Base-by-base conservation (phyloP, 768 basidiomycete species). In the Pisolithus albus region DNA sequence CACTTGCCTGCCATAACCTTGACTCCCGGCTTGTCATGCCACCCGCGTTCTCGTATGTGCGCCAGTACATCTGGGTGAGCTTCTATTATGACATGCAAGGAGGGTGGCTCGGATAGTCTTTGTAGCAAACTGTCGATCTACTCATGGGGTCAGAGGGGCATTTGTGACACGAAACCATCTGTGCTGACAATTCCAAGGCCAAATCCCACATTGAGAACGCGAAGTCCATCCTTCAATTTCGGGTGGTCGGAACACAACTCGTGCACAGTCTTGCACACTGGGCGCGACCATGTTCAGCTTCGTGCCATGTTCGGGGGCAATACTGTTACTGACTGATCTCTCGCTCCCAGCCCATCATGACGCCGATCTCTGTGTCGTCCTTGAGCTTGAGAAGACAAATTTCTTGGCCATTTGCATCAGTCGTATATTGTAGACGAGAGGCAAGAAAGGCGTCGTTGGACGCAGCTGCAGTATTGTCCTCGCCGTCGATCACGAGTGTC, bases 321-420 rank as follows among this genome's bases (percentile, higher is more conserved):
- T 43, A 23, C 28, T 6, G 34, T n/a, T 3, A 69, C 72, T 64
- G 59, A 84, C 82, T 98, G 61, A 98, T 90, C 7, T 70, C 77
- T 42, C 71, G 70, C 67, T 99, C 96, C 96, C 96, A 99, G 1
- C 93, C 92, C 96, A 99, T 99, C 96, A 99, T 99, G 5, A 99
- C 95, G 11, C 92, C 92, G n/a, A 94, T 80, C 53, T 92, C 86
- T 56, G 86, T 84, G 7, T 69, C 74, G 26, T 81, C 82, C 13
- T 74, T 78, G 2, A 78, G 72, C 53, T 76, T 70, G 48, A 91
- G 62, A 47, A 89, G 68, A 55, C 93, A 96, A 19, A 96, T 79
- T 46, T 92, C 86, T 65, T 93, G 91, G 2, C 88, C 91, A 34
- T 78, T 66, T 30, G 76, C 72, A 63, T 95, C 92, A 32, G 68